Base-by-base conservation (phyloP, 495 filamentous ascomycete genomes). In the Xylaria sp. region DNA sequence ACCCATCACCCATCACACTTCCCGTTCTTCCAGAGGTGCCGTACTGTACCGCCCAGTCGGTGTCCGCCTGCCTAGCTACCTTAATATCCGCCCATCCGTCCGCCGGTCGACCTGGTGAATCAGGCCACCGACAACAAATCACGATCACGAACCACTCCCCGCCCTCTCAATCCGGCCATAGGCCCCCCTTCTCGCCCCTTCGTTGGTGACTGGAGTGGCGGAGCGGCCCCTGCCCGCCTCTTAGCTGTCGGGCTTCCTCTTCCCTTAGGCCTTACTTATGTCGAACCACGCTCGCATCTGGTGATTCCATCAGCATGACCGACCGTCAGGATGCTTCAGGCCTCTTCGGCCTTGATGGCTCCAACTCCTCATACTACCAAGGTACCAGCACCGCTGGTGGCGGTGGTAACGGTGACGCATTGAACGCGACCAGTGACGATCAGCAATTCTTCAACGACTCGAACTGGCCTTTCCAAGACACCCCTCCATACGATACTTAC, bases 401-500 rank as follows among this genome's bases (percentile, higher is more conserved):
- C 35, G 59, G 69, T 29, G 40, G 69, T 44, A 76, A 76, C 59
- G 72, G 76, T 71, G 78, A 80, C 69, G 75, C 76, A 46, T 61
- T 78, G 64, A 77, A 72, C 70, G 53, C 69, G 24, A 68, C 61
- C 72, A 74, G 71, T 70, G 72, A 70, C 58, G 78, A 78, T 50
- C 75, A 80, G 55, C 77, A 77, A 62, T 77, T 78, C 53, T 77
- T 79, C 66, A 78, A 74, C 72, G 76, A 77, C 35, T 72, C 74
- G 15, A 78, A 77, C 72, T 85, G 84, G 84, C 40, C 61, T 71
- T 84, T 84, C 53, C 79, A 82, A 64, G 80, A 82, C 71, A 82
- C 82, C 12, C 80, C 83, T 70, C 82, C 83, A 26, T 85, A 83
- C 76, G 82, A 84, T 50, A 69, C 80, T 48, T 77, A 77, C 69